Evolutionary conservation across 2,329 filamentous ascomycete species (phyloP).

Genomic region (Colletotrichum sp.): DNA sequence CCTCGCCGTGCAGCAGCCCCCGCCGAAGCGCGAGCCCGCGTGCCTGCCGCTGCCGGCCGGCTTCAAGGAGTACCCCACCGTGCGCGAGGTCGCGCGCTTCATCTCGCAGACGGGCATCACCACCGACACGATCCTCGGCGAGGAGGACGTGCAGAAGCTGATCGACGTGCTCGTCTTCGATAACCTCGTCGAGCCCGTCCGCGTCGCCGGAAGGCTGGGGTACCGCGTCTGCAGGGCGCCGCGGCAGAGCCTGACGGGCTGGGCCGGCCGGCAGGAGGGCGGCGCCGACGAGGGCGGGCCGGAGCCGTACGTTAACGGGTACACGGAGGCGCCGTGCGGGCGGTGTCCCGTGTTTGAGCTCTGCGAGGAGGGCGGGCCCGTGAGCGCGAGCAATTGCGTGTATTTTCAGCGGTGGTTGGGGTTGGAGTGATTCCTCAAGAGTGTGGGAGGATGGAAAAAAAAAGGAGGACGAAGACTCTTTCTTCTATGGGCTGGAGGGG

Average conservation of each 20-base stretch:
- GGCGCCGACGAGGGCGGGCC: slow-evolving; percentile 39
- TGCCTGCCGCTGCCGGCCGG: slow-evolving; percentile 64
- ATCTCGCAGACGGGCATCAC: slow-evolving; percentile 74
- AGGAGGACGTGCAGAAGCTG: slow-evolving; percentile 82
- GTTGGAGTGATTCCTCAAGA: slow-evolving; percentile 34
- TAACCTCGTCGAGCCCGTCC: slow-evolving; percentile 74
- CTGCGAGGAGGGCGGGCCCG: slow-evolving; percentile 88
- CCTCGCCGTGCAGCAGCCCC: slow-evolving; percentile 29
- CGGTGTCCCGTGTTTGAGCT: slow-evolving; percentile 92
- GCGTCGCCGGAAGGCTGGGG: slow-evolving; percentile 50
- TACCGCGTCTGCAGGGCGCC: slow-evolving; percentile 58
- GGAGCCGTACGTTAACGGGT: slow-evolving; percentile 65
- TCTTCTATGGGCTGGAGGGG: background rate
- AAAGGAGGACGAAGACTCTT: background rate
- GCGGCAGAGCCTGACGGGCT: slow-evolving; percentile 46
- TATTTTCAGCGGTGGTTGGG: slow-evolving; percentile 89
- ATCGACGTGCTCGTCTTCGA: slow-evolving; percentile 91
- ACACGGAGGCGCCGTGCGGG: slow-evolving; percentile 90
- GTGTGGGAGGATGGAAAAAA: background rate
- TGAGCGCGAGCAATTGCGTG: slow-evolving; percentile 87
- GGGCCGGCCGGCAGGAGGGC: slow-evolving; percentile 39
- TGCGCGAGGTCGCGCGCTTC: slow-evolving; percentile 75
- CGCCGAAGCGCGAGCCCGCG: slow-evolving; percentile 36
- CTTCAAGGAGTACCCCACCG: slow-evolving; percentile 81
- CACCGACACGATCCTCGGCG: slow-evolving; percentile 70